These are phyloP conservation scores for Neurospora sp. DNA, from an alignment of 2,329 filamentous ascomycete genomes.

Conservation along the genomic window DNA sequence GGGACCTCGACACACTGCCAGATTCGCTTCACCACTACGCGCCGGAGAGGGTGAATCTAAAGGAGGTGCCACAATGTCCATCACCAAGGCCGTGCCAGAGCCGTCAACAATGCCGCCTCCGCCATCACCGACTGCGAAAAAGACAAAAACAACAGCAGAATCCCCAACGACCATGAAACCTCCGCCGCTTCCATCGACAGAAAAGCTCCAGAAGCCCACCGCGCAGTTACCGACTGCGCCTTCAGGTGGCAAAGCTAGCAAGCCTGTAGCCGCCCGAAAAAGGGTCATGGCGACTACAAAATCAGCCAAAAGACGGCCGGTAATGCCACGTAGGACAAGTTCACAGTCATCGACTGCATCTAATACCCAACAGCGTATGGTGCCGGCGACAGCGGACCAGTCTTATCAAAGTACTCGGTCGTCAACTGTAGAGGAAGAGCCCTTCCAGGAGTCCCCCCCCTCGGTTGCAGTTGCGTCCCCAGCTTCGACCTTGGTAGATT, in stretches of 20 bases:
- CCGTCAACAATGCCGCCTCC: slow-evolving; percentile 16
- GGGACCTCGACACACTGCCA: slow-evolving; percentile 48
- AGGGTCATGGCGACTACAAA: slow-evolving; percentile 35
- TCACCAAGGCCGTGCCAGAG: slow-evolving; percentile 26
- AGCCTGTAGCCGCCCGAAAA: slow-evolving; percentile 19
- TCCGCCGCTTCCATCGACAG: slow-evolving; percentile 12
- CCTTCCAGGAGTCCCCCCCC: not conserved
- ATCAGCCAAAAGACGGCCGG: slow-evolving; percentile 34
- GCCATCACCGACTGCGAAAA: not conserved
- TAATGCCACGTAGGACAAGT: slow-evolving; percentile 35
- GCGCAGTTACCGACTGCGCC: slow-evolving; percentile 15
- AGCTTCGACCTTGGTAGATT: not conserved
- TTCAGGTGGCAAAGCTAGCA: slow-evolving; percentile 22
- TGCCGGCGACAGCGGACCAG: not conserved
- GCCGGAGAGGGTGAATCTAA: slow-evolving; percentile 34
- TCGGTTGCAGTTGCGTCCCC: not conserved
- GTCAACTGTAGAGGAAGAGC: not conserved
- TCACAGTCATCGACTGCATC: slow-evolving; percentile 35
- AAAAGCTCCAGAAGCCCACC: slow-evolving; percentile 20
- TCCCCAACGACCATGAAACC: slow-evolving; percentile 15
- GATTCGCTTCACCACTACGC: slow-evolving; percentile 47
- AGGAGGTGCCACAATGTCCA: slow-evolving; percentile 29
- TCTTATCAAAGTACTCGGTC: not conserved
- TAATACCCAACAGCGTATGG: slow-evolving; percentile 10
- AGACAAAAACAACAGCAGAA: not conserved